Evolutionary conservation across 257 asterid species (phyloP).

Genomic region (Capsicum chinense): DNA sequence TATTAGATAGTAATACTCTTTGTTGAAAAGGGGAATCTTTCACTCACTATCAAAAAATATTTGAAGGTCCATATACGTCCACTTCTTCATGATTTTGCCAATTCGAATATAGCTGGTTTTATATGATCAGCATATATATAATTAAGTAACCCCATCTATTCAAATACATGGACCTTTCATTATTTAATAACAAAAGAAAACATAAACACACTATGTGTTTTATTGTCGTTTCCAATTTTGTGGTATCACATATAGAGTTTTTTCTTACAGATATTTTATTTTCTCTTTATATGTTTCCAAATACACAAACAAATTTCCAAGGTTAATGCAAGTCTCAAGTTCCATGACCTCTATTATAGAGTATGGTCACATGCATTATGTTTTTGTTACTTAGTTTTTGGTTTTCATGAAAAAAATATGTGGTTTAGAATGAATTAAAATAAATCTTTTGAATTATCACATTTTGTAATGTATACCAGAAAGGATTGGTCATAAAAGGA

Average conservation of each 20-base stretch:
- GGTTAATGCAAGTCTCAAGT: conserved; percentile 1
- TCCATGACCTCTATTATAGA: neutral
- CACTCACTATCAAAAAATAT: conserved; percentile 23
- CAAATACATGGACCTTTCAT: neutral
- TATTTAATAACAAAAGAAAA: neutral
- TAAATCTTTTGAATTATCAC: neutral
- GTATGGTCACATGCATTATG: neutral
- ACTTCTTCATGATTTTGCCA: neutral
- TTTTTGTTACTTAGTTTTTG: neutral
- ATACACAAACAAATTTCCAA: neutral
- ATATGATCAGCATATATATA: neutral
- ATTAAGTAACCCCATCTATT: neutral
- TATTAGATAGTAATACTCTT: neutral
- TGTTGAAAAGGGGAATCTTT: neutral
- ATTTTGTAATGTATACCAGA: neutral
- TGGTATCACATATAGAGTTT: neutral
- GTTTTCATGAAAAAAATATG: neutral
- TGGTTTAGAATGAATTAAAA: neutral
- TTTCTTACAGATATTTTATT: neutral
- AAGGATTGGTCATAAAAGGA: too few relatives aligned
- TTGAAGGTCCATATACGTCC: conserved; percentile 12
- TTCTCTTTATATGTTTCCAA: neutral
- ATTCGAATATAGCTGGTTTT: conserved; percentile 17
- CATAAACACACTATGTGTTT: neutral
- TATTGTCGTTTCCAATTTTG: neutral